A percentile compares a stretch with the other conserved stretches of the same genome.
These are phyloP conservation scores for Starmerella khaoyaiensis DNA, from an alignment of 805 yeast genomes.

Conservation along the genomic window DNA sequence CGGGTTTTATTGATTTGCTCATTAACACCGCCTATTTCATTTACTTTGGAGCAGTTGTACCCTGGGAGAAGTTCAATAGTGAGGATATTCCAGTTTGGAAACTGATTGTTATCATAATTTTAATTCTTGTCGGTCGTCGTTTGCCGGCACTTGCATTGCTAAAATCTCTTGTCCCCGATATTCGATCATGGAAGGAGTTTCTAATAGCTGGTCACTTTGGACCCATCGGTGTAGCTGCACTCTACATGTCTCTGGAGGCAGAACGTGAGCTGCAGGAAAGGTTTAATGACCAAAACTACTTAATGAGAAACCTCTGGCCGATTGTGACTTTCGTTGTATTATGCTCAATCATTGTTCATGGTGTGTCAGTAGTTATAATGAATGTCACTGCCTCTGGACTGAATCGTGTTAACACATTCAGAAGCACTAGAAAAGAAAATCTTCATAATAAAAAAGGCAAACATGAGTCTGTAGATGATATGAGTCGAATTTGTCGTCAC, in stretches of 20 bases:
- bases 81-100: slow-evolving; percentile 27
- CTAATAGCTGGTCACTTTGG: slow-evolving; percentile 64
- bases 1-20: slow-evolving; percentile 51
- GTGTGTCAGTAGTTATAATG: slow-evolving; percentile 69
- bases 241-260: slow-evolving; percentile 41
- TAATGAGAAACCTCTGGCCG: slow-evolving; percentile 66
- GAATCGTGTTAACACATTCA: neutral
- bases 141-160: slow-evolving; percentile 32
- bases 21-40: slow-evolving; percentile 55
- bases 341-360: slow-evolving; percentile 76
- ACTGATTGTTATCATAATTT: slow-evolving; percentile 26
- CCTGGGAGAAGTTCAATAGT: slow-evolving; percentile 50
- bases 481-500: too few species aligned
- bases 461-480: too few species aligned
- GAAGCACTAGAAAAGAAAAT: neutral
- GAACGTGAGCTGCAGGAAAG: slow-evolving; percentile 28
- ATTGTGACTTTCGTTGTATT: slow-evolving; percentile 64
- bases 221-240: slow-evolving; percentile 61
- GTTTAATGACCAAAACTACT: slow-evolving; percentile 6
- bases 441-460: neutral
- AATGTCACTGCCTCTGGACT: slow-evolving; percentile 13
- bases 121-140: slow-evolving; percentile 27
- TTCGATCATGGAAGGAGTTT: slow-evolving; percentile 54
- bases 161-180: slow-evolving; percentile 48
- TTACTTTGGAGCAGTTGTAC: slow-evolving; percentile 57